A percentile compares a stretch with the other conserved stretches of the same genome.
Evolutionary conservation across 495 filamentous ascomycete species (phyloP).

Genomic region (Penicillium flavigenum): DNA sequence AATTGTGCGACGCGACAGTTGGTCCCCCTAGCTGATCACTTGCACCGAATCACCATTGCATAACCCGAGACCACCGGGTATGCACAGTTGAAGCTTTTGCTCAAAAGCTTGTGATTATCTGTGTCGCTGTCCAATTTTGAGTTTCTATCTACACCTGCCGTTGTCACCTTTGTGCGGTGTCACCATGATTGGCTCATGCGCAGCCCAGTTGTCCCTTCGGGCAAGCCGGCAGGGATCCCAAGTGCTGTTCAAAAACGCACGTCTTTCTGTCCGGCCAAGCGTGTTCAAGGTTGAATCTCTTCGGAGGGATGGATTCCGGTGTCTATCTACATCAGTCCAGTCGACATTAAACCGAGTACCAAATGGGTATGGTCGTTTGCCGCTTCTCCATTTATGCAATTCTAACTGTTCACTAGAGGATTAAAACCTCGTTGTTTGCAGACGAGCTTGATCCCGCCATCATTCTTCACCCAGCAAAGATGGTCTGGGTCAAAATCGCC

Average conservation of each 20-base stretch:
- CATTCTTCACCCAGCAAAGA: constrained; percentile 20
- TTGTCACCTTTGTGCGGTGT: constrained; percentile 11
- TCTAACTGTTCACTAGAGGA: constrained; percentile 13
- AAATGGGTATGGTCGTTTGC: constrained; percentile 14
- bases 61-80: neutral
- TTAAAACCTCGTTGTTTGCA: constrained; percentile 2
- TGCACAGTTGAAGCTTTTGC: neutral
- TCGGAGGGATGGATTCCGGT: constrained; percentile 5
- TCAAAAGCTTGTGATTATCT: neutral
- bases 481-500: constrained; percentile 30
- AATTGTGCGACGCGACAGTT: neutral
- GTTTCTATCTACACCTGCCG: constrained; percentile 1
- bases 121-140: neutral
- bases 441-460: constrained; percentile 3
- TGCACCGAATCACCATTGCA: neutral
- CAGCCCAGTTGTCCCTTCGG: constrained; percentile 14
- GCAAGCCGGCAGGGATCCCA: constrained; percentile 11
- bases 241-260: neutral
- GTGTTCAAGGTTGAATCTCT: constrained; percentile 5
- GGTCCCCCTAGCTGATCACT: neutral
- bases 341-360: constrained; percentile 6
- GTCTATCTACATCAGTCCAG: constrained; percentile 17
- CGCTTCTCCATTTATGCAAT: neutral
- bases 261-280: constrained; percentile 5
- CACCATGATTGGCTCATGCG: constrained; percentile 22